Evolutionary conservation across 768 basidiomycete genomes (phyloP).

Genomic region (Podaxis mareebaensis): DNA sequence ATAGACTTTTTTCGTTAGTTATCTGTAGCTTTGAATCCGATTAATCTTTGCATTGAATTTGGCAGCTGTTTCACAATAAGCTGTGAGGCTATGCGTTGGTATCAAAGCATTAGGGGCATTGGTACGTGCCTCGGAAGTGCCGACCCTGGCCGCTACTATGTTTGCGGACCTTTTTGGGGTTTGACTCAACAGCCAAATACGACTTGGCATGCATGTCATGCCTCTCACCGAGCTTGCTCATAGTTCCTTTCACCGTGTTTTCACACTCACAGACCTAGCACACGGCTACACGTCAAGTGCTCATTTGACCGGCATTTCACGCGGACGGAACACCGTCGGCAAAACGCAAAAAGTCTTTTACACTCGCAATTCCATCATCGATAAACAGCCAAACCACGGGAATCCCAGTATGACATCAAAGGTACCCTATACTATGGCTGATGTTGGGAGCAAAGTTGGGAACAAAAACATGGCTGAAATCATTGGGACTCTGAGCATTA

Average conservation of each 20-base stretch:
- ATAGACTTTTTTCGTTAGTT: background rate
- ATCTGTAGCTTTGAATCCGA: background rate
- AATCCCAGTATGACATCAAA: slow-evolving; percentile 11
- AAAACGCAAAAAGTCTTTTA: background rate
- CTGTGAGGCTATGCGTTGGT: too few relatives aligned
- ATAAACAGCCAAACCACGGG: background rate
- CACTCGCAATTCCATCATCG: too few relatives aligned
- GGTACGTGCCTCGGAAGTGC: background rate
- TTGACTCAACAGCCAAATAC: background rate
- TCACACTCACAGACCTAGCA: background rate
- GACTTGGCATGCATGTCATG: background rate
- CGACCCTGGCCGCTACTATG: too few relatives aligned
- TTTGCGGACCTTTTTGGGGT: too few relatives aligned
- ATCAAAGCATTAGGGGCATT: background rate
- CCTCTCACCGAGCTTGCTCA: background rate
- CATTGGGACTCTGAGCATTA: slow-evolving; percentile 45
- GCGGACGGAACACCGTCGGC: background rate
- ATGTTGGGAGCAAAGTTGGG: background rate
- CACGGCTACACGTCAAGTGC: background rate
- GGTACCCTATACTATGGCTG: background rate
- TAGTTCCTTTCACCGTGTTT: background rate
- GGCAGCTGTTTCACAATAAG: too few relatives aligned
- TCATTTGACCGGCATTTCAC: background rate
- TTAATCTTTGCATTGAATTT: too few relatives aligned
- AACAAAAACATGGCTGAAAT: background rate